Evolutionary conservation across 2,329 filamentous ascomycete genomes (phyloP), one percentile per base, ranked within the genome.

Genomic region (Fusarium caatingaense): DNA sequence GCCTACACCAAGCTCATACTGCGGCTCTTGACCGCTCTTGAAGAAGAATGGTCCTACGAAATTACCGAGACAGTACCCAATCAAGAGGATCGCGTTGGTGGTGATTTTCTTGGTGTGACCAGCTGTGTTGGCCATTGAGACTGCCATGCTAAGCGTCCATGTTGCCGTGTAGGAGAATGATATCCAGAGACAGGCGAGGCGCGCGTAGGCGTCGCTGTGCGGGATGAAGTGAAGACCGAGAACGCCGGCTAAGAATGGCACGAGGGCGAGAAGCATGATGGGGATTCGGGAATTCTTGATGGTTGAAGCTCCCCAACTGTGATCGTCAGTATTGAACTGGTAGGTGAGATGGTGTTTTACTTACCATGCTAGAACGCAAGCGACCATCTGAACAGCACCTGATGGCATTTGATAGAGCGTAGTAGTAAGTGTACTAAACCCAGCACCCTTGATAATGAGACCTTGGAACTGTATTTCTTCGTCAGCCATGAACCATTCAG

Each of bases 11-110:
- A 72, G 60, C 1, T 41, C 44, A 12, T 72, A 72, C 5, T 56
- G 45, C 2, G 69, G 69, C 0, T 58, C 69, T 11, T 72, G 69
- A 0, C 57, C 57, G 0, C 78, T 56, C 30, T 77, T 75, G 32
- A 83, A 84, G 23, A 82, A 81, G 51, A 80, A 76, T 0, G 82
- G 81, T 0, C 76, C 80, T 7, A 83, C 77, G 50, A 83, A 81
- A 50, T 83, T 83, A 3, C 78, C 78, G 0, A 73, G 46, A 30
- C 76, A 78, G 48, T 78, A 87, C 0, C 83, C 83, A 8, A 86
- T 78, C 45, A 86, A 81, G 1, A 85, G 77, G 15, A 84, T 76
- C 2, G 85, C 76, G 21, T 85, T 85, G 3, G 79, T 75, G 0
- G 83, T 85, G 0, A 77, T 77, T 50, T 84, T 80, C 46, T 81